Evolutionary conservation across 805 yeast genomes (phyloP), one percentile per base, ranked within the genome.

Genomic region (Vanderwaltozyma yarrowii): DNA sequence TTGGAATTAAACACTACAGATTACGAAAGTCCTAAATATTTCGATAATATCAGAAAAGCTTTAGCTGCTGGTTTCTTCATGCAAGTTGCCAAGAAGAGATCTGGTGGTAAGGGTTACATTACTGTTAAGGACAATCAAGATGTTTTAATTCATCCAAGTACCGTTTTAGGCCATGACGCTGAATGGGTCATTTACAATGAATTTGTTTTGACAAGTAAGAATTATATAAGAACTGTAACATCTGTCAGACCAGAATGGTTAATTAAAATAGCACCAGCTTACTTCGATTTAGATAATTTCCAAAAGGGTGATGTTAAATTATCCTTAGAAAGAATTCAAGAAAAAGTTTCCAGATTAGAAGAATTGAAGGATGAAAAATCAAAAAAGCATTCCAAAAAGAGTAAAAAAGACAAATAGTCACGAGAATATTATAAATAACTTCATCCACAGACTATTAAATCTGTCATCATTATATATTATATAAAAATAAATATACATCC

Each of bases 41-140:
- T 78, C 60, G 78, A 73, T 49, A 81, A 85, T 51, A 78, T 92
- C 46, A 72, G 94, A 40, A 83, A 81, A 59, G 95, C 97, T 0
- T 63, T 92, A 41, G 72, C 85, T 4, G 74, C 85, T n/a, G 98
- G 98, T 2, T 88, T 87, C 61, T 92, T 92, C 68, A 88, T 92
- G 97, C 98, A 92, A 66, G 94, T 84, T 39, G 97, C 96, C 25
- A 92, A 88, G 66, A 85, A 84, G 67, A 77, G 76, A 65, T 74
- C 82, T n/a, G 78, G 85, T 28, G 69, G 71, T 18, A 81, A 80
- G 52, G 88, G 84, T n/a, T 89, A 81, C 60, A 72, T 83, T 50
- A 92, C 98, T 0, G 82, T 88, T 36, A 87, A 87, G 62, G 98
- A 92, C 62, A 87, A 88, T 56, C 98, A 92, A 66, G 97, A 89